These are phyloP conservation scores for Sistotremastrum suecicum DNA, from an alignment of 768 basidiomycete species.

Conservation along the genomic window DNA sequence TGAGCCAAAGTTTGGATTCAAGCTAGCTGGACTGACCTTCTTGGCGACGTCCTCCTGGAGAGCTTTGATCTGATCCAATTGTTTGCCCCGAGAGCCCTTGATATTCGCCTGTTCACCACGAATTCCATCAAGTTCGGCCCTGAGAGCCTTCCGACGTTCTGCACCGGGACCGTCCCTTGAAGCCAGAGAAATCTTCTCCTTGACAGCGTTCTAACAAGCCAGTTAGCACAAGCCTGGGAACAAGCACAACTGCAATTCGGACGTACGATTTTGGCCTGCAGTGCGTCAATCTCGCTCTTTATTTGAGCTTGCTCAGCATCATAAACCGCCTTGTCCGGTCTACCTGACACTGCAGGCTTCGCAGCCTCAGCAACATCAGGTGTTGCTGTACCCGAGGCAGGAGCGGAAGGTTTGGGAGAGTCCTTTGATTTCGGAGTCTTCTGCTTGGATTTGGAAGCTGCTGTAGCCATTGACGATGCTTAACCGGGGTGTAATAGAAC, in stretches of 20 bases:
- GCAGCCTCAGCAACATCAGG: conserved; percentile 17
- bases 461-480: too few species aligned
- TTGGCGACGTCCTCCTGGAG: conserved; percentile 67
- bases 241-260: not conserved
- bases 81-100: conserved; percentile 58
- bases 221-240: conserved; percentile 7
- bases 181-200: conserved; percentile 58
- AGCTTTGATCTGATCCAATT: conserved; percentile 64
- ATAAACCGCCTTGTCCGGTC: conserved; percentile 75
- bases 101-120: conserved; percentile 64
- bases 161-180: conserved; percentile 48
- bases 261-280: conserved; percentile 73
- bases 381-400: conserved; percentile 34
- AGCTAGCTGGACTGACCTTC: conserved; percentile 38
- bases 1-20: not conserved
- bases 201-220: conserved; percentile 43
- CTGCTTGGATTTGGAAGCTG: too few species aligned
- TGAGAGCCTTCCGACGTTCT: conserved; percentile 59
- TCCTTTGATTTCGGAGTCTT: conserved; percentile 17
- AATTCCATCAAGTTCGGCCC: conserved; percentile 68
- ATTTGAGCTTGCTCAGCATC: conserved; percentile 76
- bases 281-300: conserved; percentile 68
- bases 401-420: conserved; percentile 14
- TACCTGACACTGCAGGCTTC: conserved; percentile 25
- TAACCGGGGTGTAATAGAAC: too few species aligned